Evolutionary conservation across 139 green algal genomes (phyloP).

Genomic region (Edaphochlamys debaryana): DNA sequence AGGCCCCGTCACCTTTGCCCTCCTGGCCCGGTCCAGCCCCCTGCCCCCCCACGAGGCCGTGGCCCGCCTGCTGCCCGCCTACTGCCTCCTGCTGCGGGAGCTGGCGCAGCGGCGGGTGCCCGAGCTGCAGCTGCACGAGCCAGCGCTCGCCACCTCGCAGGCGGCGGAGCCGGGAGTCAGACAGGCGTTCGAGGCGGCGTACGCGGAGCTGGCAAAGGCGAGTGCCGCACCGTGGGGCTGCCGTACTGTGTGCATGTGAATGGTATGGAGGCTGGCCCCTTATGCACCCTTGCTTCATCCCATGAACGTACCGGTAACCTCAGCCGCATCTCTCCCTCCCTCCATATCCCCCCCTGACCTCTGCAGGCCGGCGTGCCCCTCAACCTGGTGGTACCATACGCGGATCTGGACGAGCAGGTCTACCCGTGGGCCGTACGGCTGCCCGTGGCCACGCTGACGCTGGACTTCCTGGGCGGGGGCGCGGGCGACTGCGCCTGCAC

Average conservation of each 20-base stretch:
- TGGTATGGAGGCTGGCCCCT: too few relatives aligned
- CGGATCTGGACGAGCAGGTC: conserved; percentile 72
- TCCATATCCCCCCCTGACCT: conserved; percentile 43
- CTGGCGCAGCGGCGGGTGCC: conserved; percentile 59
- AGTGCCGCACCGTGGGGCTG: too few relatives aligned
- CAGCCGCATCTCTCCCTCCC: too few relatives aligned
- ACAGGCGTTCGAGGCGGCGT: conserved; percentile 62
- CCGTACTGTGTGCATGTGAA: too few relatives aligned
- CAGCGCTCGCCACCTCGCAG: conserved; percentile 65
- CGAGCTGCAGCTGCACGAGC: conserved; percentile 90
- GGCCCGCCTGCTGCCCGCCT: conserved; percentile 75
- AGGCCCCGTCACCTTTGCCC: conserved; percentile 82
- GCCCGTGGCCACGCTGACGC: conserved; percentile 72
- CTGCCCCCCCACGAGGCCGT: conserved; percentile 24
- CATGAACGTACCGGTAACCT: too few relatives aligned
- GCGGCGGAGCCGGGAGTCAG: conserved; percentile 42
- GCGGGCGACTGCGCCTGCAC: conserved; percentile 74
- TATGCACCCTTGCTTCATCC: too few relatives aligned
- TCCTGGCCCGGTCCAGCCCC: conserved; percentile 63
- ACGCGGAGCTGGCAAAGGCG: conserved; percentile 58
- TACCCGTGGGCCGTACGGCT: conserved; percentile 81
- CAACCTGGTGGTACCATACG: conserved; percentile 85
- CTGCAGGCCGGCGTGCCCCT: conserved; percentile 60
- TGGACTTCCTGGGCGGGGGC: conserved; percentile 89
- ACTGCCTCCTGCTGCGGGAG: conserved; percentile 70